Percentiles rank a stretch among this genome's conserved stretches.
Evolutionary conservation across 352 stramenopile species (phyloP).

Genomic region (Globisporangium paroecandrum): DNA sequence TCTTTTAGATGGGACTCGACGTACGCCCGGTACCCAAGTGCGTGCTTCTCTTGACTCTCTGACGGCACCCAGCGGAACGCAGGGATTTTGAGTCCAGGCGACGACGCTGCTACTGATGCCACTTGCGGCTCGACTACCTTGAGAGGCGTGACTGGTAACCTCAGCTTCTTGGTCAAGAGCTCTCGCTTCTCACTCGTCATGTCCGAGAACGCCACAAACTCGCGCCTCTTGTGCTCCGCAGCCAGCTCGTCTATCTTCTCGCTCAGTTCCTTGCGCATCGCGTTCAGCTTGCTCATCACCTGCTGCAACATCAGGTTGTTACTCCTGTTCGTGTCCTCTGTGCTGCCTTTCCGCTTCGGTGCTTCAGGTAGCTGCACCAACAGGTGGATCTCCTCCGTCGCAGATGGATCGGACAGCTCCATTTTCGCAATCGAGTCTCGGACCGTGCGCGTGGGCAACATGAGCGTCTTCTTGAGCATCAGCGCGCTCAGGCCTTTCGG

Average conservation of each 20-base stretch:
- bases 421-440: not conserved
- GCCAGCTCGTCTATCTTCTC: conserved; percentile 7
- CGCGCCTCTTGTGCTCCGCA: conserved; percentile 7
- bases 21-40: conserved; percentile 13
- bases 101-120: not conserved
- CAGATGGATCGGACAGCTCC: conserved; percentile 1
- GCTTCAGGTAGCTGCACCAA: conserved; percentile 6
- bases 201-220: conserved; percentile 7
- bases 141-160: not conserved
- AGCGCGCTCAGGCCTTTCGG: not conserved
- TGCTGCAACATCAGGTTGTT: conserved; percentile 4
- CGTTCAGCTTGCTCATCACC: not conserved
- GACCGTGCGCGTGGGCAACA: conserved; percentile 3
- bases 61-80: not conserved
- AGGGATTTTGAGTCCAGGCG: not conserved
- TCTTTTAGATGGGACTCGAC: conserved; percentile 4
- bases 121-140: not conserved
- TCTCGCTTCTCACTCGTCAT: not conserved
- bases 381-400: conserved; percentile 5
- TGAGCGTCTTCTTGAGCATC: not conserved
- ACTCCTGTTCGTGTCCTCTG: not conserved
- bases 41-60: conserved; percentile 3
- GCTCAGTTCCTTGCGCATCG: conserved; percentile 6
- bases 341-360: not conserved
- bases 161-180: conserved; percentile 7